Evolutionary conservation across 2,329 filamentous ascomycete genomes (phyloP), one percentile per base, ranked within the genome.

Genomic region (Colletotrichum costaricense): DNA sequence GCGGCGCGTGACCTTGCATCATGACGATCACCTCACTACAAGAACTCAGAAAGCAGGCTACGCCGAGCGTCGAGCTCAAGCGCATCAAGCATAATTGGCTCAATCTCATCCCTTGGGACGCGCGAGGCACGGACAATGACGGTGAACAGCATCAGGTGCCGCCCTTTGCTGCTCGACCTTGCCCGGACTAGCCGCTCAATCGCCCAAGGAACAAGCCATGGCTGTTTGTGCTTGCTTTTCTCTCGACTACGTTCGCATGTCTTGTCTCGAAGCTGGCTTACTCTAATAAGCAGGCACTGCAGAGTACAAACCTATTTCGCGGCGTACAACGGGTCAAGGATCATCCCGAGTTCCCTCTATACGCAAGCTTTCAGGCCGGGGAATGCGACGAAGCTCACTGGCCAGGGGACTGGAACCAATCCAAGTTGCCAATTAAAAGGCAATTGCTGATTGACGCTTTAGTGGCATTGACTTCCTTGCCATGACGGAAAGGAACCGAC

Each of bases 121-220:
- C 52, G n/a, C 33, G 12, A 22, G 33, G 68, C 68, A 71, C 68
- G 56, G 63, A 67, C 68, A 62, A 22, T 66, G 63, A 71, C 68
- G 68, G 63, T 56, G 63, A 67, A 56, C 28, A 62, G 56, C 62
- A 55, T 28, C 62, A 55, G 38, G 16, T 26, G 67, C 60, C 28
- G 58, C 38, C 42, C 54, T 49, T n/a, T 49, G 22, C 54, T 22
- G 46, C 26, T 19, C 19, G 28, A 24, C 38, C 26, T 63, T 14
- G 60, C 46, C 60, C 42, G 67, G 33, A 22, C 22, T 16, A 6
- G 38, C 14, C 30, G 35, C 54, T 58, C 26, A 55, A 26, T 5
- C 26, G 42, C 22, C n/a, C 28, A 54, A 19, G 30, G 19, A 22
- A 59, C 8, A 28, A 58, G 16, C 56, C 42, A 22, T 60, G 56